Base-by-base conservation (phyloP, 345 rosid species). In the Brassica napus region DNA sequence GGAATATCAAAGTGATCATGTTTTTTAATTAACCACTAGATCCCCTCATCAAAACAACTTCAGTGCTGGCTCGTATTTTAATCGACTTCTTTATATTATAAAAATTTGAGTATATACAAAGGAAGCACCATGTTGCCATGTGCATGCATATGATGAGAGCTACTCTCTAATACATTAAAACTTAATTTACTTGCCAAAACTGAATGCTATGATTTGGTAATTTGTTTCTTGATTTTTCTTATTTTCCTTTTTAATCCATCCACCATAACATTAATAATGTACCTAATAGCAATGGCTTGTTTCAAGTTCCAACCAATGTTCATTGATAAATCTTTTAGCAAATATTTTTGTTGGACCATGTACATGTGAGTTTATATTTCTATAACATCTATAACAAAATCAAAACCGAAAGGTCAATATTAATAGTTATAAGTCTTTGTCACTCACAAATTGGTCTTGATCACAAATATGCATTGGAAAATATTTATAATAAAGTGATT, bases 101-200 rank as follows among this genome's bases (percentile, higher is more conserved):
- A 60, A 10, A 16, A 47, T 37, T 74, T 68, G 59, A 68, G 82
- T 79, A 21, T 49, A 32, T 62, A 26, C 65, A 71, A 80, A 69
- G 79, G n/a, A 74, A 69, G 21, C 79, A 80, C 71, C 72, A 69
- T 74, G 54, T 62, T 69, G 60, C 49, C 83, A 80, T 80, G 83
- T 80, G 83, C 79, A 23, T 80, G 79, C 79, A 23, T 68, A 79
- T 63, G 71, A 69, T 74, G 52, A 74, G 58, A 74, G 62, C 60
- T 64, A 24, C 14, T 62, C 49, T 16, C 60, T 16, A 54, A 54
- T 31, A 60, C 57, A 73, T n/a, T 64, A 23, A 71, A 21, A 42
- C 2, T n/a, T 66, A 31, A 72, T 21, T 12, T 16, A 57, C 18
- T 65, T 57, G n/a, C 81, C 67, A 39, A 72, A 57, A 6, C 11